phyloP scores from a whole-genome alignment of 1,139 yeast genomes.

The Kodamaea sp. region DNA sequence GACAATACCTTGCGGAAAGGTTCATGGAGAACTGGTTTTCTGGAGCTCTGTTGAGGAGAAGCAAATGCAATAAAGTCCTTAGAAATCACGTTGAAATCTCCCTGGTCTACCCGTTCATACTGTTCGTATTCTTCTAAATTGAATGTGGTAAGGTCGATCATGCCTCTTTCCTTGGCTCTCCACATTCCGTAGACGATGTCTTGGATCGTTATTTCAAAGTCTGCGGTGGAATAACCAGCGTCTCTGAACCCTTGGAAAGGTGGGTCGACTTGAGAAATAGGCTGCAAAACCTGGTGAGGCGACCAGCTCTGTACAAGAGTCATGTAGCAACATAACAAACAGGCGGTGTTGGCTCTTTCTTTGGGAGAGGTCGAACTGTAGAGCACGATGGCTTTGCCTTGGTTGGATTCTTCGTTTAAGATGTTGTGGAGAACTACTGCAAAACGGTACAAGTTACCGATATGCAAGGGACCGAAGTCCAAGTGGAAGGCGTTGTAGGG shows the following conservation, averaged over 20 bases:
- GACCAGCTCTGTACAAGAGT: constrained; percentile 95
- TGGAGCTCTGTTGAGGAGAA: constrained; percentile 77
- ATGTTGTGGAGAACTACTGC: constrained; percentile 93
- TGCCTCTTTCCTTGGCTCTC: constrained; percentile 95
- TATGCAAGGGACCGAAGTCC: constrained; percentile 94
- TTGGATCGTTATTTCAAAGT: constrained; percentile 88
- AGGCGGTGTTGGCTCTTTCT: constrained; percentile 90
- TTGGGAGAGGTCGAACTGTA: constrained; percentile 82
- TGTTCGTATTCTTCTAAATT: constrained; percentile 91
- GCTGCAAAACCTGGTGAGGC: constrained; percentile 95
- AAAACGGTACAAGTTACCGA: constrained; percentile 90
- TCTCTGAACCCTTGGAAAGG: constrained; percentile 95
- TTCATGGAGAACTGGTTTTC: constrained; percentile 55
- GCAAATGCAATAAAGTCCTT: constrained; percentile 98
- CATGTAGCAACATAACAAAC: constrained; percentile 93
- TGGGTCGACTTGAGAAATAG: constrained; percentile 87
- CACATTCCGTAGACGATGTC: constrained; percentile 95
- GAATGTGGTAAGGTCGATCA: constrained; percentile 84
- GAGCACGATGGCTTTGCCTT: constrained; percentile 86
- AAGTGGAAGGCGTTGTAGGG: constrained; percentile 92
- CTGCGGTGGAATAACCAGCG: constrained; percentile 96
- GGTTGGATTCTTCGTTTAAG: constrained; percentile 79
- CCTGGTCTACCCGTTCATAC: constrained; percentile 94
- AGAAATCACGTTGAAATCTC: constrained; percentile 89
- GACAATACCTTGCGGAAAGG: constrained; percentile 80